phyloP scores from a whole-genome alignment of 108 stramenopile species.

The Nitzschia putrida region DNA sequence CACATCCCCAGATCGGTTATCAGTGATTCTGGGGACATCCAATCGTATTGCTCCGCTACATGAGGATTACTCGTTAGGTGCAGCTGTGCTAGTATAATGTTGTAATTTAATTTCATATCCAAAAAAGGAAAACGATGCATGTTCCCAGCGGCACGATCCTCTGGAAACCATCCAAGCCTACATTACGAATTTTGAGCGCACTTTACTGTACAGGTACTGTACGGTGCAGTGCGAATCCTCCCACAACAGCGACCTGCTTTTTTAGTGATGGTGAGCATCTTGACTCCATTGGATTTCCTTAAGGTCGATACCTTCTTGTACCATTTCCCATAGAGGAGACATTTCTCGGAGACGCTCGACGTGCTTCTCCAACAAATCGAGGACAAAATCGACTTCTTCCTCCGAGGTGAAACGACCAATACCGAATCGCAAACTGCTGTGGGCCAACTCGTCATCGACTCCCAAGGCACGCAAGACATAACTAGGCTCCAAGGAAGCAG shows the following conservation, averaged over 20 bases:
- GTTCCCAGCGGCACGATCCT: too few relatives aligned
- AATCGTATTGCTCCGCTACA: constrained; percentile 26
- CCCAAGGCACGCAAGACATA: constrained; percentile 98
- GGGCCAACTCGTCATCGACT: constrained; percentile 98
- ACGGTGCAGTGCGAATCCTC: too few relatives aligned
- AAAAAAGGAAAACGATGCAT: too few relatives aligned
- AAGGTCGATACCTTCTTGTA: constrained; percentile 98
- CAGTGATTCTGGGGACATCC: constrained; percentile 22
- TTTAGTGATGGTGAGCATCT: constrained; percentile 73
- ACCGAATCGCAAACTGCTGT: constrained; percentile 96
- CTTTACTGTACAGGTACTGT: too few relatives aligned
- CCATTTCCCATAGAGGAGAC: constrained; percentile 99
- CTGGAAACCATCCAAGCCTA: too few relatives aligned
- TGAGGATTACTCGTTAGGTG: constrained; percentile 32
- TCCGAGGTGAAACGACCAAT: constrained; percentile 96
- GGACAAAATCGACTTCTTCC: constrained; percentile 93
- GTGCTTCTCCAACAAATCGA: constrained; percentile 91
- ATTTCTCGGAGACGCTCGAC: constrained; percentile 95
- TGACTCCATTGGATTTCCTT: constrained; percentile 98
- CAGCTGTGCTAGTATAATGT: constrained; percentile 24
- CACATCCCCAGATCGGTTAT: constrained; percentile 13
- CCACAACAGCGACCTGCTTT: too few relatives aligned
- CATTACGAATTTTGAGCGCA: too few relatives aligned
- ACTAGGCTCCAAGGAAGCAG: constrained; percentile 95
- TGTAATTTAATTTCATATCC: too few relatives aligned